Evolutionary conservation across 2,329 filamentous ascomycete genomes (phyloP).

Genomic region (Parascedosporium putredinis): DNA sequence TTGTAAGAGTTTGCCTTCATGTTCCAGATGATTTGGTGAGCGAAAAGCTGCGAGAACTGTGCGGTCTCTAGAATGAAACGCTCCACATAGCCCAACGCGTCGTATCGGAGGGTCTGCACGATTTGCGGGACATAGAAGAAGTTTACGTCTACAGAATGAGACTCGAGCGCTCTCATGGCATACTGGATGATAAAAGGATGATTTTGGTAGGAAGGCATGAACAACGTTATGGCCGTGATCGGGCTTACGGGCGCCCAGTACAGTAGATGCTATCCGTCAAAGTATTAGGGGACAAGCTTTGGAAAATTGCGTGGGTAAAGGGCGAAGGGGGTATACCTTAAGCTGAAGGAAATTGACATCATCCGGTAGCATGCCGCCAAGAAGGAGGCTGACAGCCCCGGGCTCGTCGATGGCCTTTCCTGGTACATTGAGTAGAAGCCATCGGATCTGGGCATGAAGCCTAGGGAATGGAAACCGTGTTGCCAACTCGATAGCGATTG

Average conservation of each 20-base stretch:
- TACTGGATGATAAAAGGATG: slow-evolving; percentile 94
- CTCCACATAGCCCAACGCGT: slow-evolving; percentile 87
- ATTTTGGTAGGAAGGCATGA: slow-evolving; percentile 81
- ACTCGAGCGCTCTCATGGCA: slow-evolving; percentile 88
- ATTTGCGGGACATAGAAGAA: slow-evolving; percentile 99
- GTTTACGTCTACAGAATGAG: slow-evolving; percentile 88
- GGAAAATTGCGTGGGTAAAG: background rate
- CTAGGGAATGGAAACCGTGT: slow-evolving; percentile 68
- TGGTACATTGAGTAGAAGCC: slow-evolving; percentile 70
- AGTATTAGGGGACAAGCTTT: slow-evolving; percentile 18
- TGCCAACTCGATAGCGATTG: slow-evolving; percentile 76
- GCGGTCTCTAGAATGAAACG: slow-evolving; percentile 95
- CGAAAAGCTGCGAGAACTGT: slow-evolving; percentile 94
- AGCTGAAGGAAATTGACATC: slow-evolving; percentile 72
- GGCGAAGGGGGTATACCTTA: slow-evolving; percentile 44
- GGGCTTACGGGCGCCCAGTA: slow-evolving; percentile 93
- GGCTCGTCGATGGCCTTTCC: slow-evolving; percentile 73
- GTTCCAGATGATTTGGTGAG: slow-evolving; percentile 99
- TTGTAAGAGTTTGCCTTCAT: slow-evolving; percentile 99
- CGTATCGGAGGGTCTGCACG: slow-evolving; percentile 88
- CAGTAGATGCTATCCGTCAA: slow-evolving; percentile 57
- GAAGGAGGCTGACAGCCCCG: slow-evolving; percentile 70
- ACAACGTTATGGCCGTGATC: slow-evolving; percentile 85
- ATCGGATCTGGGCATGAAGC: slow-evolving; percentile 66
- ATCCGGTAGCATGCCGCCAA: slow-evolving; percentile 63